Base-by-base conservation (phyloP, 495 filamentous ascomycete genomes). In the Hypomontagnella monticulosa region DNA sequence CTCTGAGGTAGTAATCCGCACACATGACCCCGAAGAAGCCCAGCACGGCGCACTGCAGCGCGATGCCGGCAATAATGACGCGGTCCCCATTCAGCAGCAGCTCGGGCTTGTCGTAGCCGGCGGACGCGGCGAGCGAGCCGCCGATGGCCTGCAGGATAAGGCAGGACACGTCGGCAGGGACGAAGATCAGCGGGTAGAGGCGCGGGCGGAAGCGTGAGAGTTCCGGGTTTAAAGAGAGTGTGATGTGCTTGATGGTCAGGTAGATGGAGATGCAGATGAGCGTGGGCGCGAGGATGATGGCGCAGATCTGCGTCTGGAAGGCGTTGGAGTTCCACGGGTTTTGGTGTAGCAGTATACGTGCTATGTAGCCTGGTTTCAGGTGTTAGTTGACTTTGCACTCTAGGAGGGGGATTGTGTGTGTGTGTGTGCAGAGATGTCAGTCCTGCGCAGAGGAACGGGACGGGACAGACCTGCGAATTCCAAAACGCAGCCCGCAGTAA, bases 61-160 rank as follows among this genome's bases (percentile, higher is more conserved):
- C 79, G 61, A 93, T 89, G 70, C 90, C 89, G 8, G 88, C 83
- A 47, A 93, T 87, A 69, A 90, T 91, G 54, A 88, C 83, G 65
- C 89, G 71, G 73, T 91, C 87, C 14, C 87, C 87, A 27, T 66
- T 62, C 27, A 73, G 55, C 15, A 78, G 70, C 59, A 81, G 59
- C 15, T 71, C 58, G 9, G 66, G 48, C 61, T 79, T 59, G 46
- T 78, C 74, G 47, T 76, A 64, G 11, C 73, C 76, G 4, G 81
- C 84, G 20, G 73, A 71, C 3, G 84, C 84, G 5, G 88, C 88
- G 47, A 89, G 80, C 23, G 81, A 83, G 53, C 88, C 88, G 46
- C 88, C 88, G 9, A 85, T 81, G 42, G 84, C 88, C 72, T 91
- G 89, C 27, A 90, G 71, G 15, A 85, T 48, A 15, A 91, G 76